Conservation (phyloP, 495 filamentous ascomycete genomes). For the Tetracladium setigerum region DNA sequence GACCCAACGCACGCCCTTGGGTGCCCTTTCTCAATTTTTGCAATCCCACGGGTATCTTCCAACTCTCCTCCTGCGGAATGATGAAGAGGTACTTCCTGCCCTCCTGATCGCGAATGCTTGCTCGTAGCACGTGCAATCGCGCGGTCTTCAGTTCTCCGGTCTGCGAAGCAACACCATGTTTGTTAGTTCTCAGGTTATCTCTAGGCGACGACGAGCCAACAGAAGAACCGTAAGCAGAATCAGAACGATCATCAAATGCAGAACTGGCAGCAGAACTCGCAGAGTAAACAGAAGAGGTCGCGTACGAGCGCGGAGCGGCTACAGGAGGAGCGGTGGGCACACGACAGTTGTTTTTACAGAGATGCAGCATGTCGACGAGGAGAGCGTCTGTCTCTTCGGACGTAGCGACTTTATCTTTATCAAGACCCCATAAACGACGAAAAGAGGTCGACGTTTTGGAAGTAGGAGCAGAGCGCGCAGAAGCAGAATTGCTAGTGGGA, state of each 20-base stretch:
- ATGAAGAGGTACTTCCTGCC: constrained; percentile 79
- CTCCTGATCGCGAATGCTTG: constrained; percentile 75
- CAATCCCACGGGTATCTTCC: constrained; percentile 85
- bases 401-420: constrained; percentile 31
- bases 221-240: constrained; percentile 27
- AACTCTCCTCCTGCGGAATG: constrained; percentile 72
- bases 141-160: constrained; percentile 42
- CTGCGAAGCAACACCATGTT: constrained; percentile 24
- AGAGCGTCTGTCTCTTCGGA: constrained; percentile 58
- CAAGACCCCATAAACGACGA: constrained; percentile 24
- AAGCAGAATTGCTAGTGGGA: constrained; percentile 31
- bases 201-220: constrained; percentile 20
- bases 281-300: constrained; percentile 25
- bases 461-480: constrained; percentile 18
- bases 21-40: constrained; percentile 64
- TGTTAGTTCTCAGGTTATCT: constrained; percentile 18
- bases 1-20: constrained; percentile 59
- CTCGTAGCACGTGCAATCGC: constrained; percentile 72
- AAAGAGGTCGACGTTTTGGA: constrained; percentile 20
- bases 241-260: constrained; percentile 19
- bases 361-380: constrained; percentile 46
- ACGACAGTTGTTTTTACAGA: constrained; percentile 56
- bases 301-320: background rate
- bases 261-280: constrained; percentile 23
- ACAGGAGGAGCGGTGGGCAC: constrained; percentile 27